Percentiles rank a stretch among this genome's conserved stretches.
phyloP scores from a whole-genome alignment of 768 basidiomycete species.

The Auriscalpium vulgare region DNA sequence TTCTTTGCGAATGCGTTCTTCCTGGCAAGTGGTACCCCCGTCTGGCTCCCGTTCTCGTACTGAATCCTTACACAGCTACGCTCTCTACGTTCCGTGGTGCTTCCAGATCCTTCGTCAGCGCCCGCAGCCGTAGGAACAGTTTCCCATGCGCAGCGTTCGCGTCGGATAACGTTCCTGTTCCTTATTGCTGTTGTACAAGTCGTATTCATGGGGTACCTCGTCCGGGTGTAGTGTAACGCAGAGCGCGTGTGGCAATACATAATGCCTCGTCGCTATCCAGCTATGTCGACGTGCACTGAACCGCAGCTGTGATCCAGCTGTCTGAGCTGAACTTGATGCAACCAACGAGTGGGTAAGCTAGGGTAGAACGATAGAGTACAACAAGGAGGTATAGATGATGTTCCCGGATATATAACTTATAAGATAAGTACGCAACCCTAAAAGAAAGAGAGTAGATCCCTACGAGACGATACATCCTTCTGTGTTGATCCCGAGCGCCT shows the following conservation, averaged over 20 bases:
- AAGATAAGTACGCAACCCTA: background rate
- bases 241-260: no score
- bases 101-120: conserved; percentile 63
- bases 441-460: background rate
- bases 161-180: conserved; percentile 85
- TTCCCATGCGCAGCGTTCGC: conserved; percentile 59
- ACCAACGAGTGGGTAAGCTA: no score
- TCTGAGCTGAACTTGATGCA: no score
- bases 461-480: conserved; percentile 16
- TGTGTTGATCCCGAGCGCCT: conserved; percentile 54
- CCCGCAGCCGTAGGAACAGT: conserved; percentile 25
- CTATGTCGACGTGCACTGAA: no score
- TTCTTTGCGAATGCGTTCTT: conserved; percentile 93
- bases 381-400: background rate
- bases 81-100: conserved; percentile 83
- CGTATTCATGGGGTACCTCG: conserved; percentile 79
- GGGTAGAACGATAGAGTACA: background rate
- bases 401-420: background rate
- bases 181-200: conserved; percentile 77
- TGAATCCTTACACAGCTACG: conserved; percentile 56
- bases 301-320: no score
- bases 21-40: conserved; percentile 45
- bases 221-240: conserved; percentile 39
- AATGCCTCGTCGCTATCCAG: no score
- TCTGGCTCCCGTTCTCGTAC: background rate